Evolutionary conservation across 345 rosid species (phyloP).

Genomic region (Aquilaria yunnanensis): DNA sequence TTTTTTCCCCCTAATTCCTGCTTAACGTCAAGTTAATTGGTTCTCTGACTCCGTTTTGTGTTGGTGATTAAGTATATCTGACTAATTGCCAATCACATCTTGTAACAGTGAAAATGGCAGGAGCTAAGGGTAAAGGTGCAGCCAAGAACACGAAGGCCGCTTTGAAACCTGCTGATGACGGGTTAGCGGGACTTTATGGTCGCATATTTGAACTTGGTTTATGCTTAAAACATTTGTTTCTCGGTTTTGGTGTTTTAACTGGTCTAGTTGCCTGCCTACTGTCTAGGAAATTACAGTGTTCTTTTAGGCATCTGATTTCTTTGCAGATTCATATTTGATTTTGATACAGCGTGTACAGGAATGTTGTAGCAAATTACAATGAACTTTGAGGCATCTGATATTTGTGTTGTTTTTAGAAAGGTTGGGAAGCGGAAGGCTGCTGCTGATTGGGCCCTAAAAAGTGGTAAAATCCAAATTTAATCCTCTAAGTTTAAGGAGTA

Average conservation of each 20-base stretch:
- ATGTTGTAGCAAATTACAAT: slow-evolving; percentile 12
- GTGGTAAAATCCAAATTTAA: slow-evolving; percentile 7
- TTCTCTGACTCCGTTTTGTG: not conserved
- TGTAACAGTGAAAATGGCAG: slow-evolving; percentile 29
- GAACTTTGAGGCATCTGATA: not conserved
- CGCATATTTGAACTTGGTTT: too few relatives aligned
- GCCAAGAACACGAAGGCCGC: slow-evolving; percentile 37
- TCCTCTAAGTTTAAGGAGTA: too few relatives aligned
- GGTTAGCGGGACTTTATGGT: slow-evolving; percentile 25
- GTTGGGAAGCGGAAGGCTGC: slow-evolving; percentile 64
- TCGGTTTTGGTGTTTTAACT: not conserved
- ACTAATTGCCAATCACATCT: not conserved
- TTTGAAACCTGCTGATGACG: slow-evolving; percentile 54
- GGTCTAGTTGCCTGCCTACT: not conserved
- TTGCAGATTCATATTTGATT: not conserved
- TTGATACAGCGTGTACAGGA: slow-evolving; percentile 8
- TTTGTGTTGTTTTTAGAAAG: slow-evolving; percentile 45
- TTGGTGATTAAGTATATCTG: not conserved
- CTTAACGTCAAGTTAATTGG: slow-evolving; percentile 3
- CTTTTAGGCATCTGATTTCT: not conserved
- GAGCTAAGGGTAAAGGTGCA: slow-evolving; percentile 49
- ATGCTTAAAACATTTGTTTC: not conserved
- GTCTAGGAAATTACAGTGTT: not conserved
- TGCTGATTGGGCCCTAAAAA: slow-evolving; percentile 42
- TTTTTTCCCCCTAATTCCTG: not conserved